Base-by-base conservation (phyloP, 805 yeast genomes). In the Myxozyma monticola region DNA sequence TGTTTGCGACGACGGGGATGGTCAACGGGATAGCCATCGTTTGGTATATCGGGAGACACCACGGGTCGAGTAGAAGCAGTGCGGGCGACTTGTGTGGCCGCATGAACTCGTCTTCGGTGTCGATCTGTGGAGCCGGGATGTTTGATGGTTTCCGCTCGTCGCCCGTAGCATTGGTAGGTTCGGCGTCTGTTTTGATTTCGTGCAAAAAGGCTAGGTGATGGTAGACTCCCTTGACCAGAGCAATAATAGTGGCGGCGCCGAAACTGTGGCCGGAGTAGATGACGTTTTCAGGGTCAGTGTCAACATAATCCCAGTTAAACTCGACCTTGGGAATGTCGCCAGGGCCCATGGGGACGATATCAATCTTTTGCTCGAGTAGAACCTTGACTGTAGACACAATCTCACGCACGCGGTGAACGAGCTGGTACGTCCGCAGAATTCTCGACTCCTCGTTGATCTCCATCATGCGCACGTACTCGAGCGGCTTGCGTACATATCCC, bases 401-500 rank as follows among this genome's bases (percentile, higher is more conserved):
- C 34, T 58, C 62, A 18, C 46, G 44, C 3, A 38, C 39, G 10
- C 62, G 54, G 28, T 57, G 61, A 28, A 36, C 49, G 5, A 58
- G 56, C 42, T 58, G 62, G 14, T 38, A 51, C 17, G 60, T 55
- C 4, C 62, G 56, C 18, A 58, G 33, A 8, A 42, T 37, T 2
- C 60, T 45, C 3, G 61, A 49, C 4, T 26, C 38, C 35, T 57
- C 59, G 47, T 44, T 56, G n/a, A 58, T 45, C 24, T 44, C 56
- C 43, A 43, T 49, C 45, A 57, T 47, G 8, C 60, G 45, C 18
- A 28, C 31, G 15, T 48, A 59, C 9, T 38, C 25, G n/a, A 59
- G 42, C 44, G 39, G 49, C 14, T 41, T 42, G 20, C 33, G 39
- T 20, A 22, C 30, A 6, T 6, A n/a, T 57, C 90, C 90, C 74